Percentiles rank a stretch among this genome's conserved stretches.
These are phyloP conservation scores for Aspergillus aculeatus DNA, from an alignment of 2,329 filamentous ascomycete species.

Conservation along the genomic window DNA sequence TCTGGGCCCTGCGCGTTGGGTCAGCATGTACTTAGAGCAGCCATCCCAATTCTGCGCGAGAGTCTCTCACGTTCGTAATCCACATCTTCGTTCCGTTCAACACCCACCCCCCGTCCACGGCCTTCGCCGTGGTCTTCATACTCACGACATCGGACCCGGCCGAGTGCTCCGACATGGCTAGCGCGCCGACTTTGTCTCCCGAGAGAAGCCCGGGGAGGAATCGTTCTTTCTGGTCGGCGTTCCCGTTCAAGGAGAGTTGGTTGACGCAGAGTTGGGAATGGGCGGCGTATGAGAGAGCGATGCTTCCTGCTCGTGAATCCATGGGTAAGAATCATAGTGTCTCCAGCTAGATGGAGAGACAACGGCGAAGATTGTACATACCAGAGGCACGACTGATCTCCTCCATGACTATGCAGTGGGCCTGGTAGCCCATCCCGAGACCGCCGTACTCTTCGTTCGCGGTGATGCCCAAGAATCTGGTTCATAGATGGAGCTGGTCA, in stretches of 20 bases:
- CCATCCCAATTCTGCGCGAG: not conserved
- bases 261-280: conserved; percentile 97
- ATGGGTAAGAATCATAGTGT: not conserved
- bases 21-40: not conserved
- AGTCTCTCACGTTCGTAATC: conserved; percentile 77
- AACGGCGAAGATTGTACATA: conserved; percentile 24
- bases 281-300: conserved; percentile 84
- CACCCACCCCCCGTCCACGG: conserved; percentile 79
- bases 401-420: conserved; percentile 93
- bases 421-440: conserved; percentile 89
- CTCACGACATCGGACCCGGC: conserved; percentile 91
- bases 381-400: conserved; percentile 86
- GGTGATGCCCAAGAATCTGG: conserved; percentile 83
- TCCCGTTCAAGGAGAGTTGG: conserved; percentile 88
- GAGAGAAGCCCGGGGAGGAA: conserved; percentile 79
- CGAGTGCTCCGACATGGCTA: conserved; percentile 93
- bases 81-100: conserved; percentile 97
- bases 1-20: conserved; percentile 63
- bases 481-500: conserved; percentile 3
- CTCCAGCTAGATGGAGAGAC: not conserved
- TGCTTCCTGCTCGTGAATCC: conserved; percentile 32
- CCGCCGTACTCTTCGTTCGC: conserved; percentile 91
- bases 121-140: conserved; percentile 83
- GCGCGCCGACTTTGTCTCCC: conserved; percentile 76
- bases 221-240: conserved; percentile 71